These are phyloP conservation scores for Ogataea pignaliae DNA, from an alignment of 805 yeast genomes.

Conservation along the genomic window DNA sequence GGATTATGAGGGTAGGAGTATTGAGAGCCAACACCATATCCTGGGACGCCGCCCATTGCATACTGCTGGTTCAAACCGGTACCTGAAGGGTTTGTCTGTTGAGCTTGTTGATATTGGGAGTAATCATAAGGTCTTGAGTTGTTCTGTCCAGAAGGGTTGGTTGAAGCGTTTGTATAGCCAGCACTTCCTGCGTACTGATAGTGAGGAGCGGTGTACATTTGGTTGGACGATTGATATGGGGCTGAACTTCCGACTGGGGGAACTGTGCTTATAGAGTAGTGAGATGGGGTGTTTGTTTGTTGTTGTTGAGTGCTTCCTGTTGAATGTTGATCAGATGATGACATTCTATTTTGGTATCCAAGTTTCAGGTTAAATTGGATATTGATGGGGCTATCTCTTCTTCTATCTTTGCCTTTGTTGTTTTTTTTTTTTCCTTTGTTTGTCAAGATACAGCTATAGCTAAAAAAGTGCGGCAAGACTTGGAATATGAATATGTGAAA, in stretches of 20 bases:
- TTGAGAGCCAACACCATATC: slow-evolving; percentile 13
- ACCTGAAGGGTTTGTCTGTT: slow-evolving; percentile 4
- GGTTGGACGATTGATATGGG: slow-evolving; percentile 12
- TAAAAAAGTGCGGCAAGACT: too few relatives aligned
- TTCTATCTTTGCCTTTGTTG: too few relatives aligned
- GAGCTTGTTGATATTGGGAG: slow-evolving; percentile 13
- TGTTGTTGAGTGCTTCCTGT: slow-evolving; percentile 7
- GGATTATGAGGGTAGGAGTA: slow-evolving; percentile 18
- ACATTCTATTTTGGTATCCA: slow-evolving; percentile 6
- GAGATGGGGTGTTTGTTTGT: slow-evolving; percentile 10
- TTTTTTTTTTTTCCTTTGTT: too few relatives aligned
- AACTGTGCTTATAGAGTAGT: slow-evolving; percentile 9
- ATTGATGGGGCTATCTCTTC: too few relatives aligned
- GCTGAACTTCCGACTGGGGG: slow-evolving; percentile 14
- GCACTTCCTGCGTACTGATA: slow-evolving; percentile 15
- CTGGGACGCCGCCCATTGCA: slow-evolving; percentile 8
- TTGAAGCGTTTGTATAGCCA: slow-evolving; percentile 12
- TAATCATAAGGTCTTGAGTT: slow-evolving; percentile 16
- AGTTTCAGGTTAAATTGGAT: too few relatives aligned
- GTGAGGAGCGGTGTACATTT: slow-evolving; percentile 17
- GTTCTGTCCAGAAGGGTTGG: slow-evolving; percentile 3
- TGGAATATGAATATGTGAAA: too few relatives aligned
- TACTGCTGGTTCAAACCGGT: slow-evolving; percentile 9
- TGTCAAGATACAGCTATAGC: too few relatives aligned
- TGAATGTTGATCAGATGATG: slow-evolving; percentile 16